A percentile compares a stretch with the other conserved stretches of the same genome.
These are phyloP conservation scores for Litchi chinensis DNA, from an alignment of 345 rosid species.

Conservation along the genomic window DNA sequence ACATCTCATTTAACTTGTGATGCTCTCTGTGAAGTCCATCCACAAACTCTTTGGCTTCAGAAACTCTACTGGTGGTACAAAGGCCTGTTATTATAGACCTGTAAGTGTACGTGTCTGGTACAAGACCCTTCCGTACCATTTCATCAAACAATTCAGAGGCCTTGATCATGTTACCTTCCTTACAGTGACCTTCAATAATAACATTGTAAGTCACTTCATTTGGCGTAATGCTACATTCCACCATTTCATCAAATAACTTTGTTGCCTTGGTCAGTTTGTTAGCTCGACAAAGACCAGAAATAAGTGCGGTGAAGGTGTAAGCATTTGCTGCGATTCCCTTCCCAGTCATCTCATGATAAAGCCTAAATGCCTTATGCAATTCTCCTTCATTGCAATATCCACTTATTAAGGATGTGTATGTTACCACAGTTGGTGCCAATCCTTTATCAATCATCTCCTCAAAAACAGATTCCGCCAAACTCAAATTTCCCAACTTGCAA, in stretches of 20 bases:
- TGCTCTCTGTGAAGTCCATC: slow-evolving; percentile 62
- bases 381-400: slow-evolving; percentile 75
- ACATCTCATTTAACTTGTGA: slow-evolving; percentile 72
- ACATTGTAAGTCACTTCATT: slow-evolving; percentile 84
- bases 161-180: slow-evolving; percentile 51
- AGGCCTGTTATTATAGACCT: slow-evolving; percentile 81
- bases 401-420: slow-evolving; percentile 71
- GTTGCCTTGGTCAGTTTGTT: slow-evolving; percentile 60
- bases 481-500: slow-evolving; percentile 69
- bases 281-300: slow-evolving; percentile 67
- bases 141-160: slow-evolving; percentile 67
- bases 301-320: slow-evolving; percentile 70
- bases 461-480: slow-evolving; percentile 53
- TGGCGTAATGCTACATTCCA: slow-evolving; percentile 52
- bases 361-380: slow-evolving; percentile 58
- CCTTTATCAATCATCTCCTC: slow-evolving; percentile 60
- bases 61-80: slow-evolving; percentile 60
- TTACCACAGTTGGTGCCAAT: slow-evolving; percentile 68
- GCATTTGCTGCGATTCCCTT: slow-evolving; percentile 69
- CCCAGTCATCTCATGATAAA: slow-evolving; percentile 82
- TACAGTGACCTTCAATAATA: slow-evolving; percentile 75
- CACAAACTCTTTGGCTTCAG: slow-evolving; percentile 73
- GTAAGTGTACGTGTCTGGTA: slow-evolving; percentile 81
- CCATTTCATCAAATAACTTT: slow-evolving; percentile 66
- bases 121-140: slow-evolving; percentile 72